phyloP scores from a whole-genome alignment of 371 early-diverging fungal species.

The Actinomucor elegans region DNA sequence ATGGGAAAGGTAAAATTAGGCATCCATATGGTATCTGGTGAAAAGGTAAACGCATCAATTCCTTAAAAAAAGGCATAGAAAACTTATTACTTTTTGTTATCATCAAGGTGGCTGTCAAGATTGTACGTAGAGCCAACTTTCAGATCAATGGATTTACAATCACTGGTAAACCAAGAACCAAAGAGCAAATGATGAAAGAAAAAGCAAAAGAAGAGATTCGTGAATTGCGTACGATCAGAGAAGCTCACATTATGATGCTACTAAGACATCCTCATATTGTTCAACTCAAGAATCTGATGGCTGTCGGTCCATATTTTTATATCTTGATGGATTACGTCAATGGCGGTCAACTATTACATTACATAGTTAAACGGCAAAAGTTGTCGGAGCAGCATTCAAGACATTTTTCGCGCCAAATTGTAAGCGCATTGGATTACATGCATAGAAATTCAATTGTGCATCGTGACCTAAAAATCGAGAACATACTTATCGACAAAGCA shows the following conservation, averaged over 20 bases:
- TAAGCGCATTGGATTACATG: conserved; percentile 90
- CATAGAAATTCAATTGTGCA: conserved; percentile 97
- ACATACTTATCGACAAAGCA: conserved; percentile 83
- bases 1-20: conserved; percentile 47
- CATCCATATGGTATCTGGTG: conserved; percentile 37
- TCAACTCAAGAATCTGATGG: conserved; percentile 80
- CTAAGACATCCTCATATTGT: conserved; percentile 91
- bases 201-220: conserved; percentile 63
- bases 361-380: conserved; percentile 85
- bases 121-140: conserved; percentile 38
- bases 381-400: conserved; percentile 89
- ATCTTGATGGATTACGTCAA: conserved; percentile 93
- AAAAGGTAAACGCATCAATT: conserved; percentile 27
- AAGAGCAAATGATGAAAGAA: conserved; percentile 41
- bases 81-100: neutral
- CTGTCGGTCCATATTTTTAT: conserved; percentile 80
- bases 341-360: conserved; percentile 88
- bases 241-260: conserved; percentile 90
- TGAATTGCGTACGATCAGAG: conserved; percentile 90
- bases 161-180: conserved; percentile 6
- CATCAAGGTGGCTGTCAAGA: conserved; percentile 40
- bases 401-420: conserved; percentile 89
- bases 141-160: conserved; percentile 13
- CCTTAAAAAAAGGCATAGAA: neutral
- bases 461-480: conserved; percentile 97